A percentile compares a stretch with the other conserved stretches of the same genome.
Conservation (phyloP, 2,329 filamentous ascomycete genomes). For the Arthrinium phaeospermum region DNA sequence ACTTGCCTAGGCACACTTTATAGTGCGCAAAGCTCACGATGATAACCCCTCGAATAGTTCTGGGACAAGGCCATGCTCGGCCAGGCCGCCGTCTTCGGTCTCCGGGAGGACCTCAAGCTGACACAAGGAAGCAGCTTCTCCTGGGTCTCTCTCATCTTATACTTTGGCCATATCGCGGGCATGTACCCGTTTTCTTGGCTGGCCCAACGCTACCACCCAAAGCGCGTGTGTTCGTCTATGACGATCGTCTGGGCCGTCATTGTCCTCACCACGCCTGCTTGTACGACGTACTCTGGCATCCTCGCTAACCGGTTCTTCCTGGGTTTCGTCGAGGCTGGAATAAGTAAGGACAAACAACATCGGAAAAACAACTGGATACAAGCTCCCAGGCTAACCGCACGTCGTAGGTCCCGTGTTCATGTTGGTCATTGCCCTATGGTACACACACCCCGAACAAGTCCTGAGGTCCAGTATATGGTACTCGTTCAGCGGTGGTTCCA, state of each 20-base stretch:
- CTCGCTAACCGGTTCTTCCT: conserved; percentile 44
- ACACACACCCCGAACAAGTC: conserved; percentile 45
- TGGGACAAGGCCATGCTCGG: conserved; percentile 34
- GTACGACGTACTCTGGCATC: conserved; percentile 39
- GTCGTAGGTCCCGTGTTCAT: conserved; percentile 39
- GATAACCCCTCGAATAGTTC: conserved; percentile 32
- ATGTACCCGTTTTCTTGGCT: conserved; percentile 40
- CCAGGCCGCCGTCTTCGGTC: conserved; percentile 40
- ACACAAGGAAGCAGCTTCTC: conserved; percentile 38
- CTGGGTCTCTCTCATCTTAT: conserved; percentile 41
- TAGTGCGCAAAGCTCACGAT: neutral
- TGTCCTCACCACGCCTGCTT: conserved; percentile 41
- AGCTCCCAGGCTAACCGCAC: neutral
- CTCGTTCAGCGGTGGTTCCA: conserved; percentile 44
- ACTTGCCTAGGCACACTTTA: neutral
- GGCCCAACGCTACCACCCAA: conserved; percentile 36
- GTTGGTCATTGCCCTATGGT: conserved; percentile 46
- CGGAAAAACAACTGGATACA: neutral
- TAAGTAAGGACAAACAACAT: conserved; percentile 25
- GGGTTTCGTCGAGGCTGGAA: conserved; percentile 42
- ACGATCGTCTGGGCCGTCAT: conserved; percentile 40
- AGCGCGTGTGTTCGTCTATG: conserved; percentile 37
- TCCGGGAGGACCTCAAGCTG: conserved; percentile 34
- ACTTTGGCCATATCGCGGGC: conserved; percentile 40
- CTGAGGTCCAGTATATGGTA: conserved; percentile 44